Evolutionary conservation across 805 yeast genomes (phyloP), one percentile per base, ranked within the genome.

Genomic region (Candida oleophila): DNA sequence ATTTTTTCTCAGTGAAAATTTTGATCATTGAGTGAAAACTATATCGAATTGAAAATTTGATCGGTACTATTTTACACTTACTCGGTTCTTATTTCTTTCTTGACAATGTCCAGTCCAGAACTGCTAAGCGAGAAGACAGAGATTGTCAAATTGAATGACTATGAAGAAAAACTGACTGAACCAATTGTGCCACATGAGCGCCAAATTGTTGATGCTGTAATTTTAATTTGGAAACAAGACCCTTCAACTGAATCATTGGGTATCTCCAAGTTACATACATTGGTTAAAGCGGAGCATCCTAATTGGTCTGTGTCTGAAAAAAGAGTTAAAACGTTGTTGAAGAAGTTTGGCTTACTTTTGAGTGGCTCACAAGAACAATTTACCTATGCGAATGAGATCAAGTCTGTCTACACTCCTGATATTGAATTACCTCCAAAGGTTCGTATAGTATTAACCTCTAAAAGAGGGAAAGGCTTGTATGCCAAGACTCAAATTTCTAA

Each of bases 171-270:
- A 35, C 47, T 51, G 9, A 49, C 51, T 2, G 60, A 55, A n/a
- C 62, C 64, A 1, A 42, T 68, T 3, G 66, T 68, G n/a, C 89
- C 89, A 3, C 76, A 75, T 45, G 81, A 77, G 42, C 67, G 85
- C 38, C 81, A 82, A 60, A 68, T 84, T 9, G 78, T 83, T 28
- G 81, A 79, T 45, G 77, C 75, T 32, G 81, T 85, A n/a, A 76
- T 84, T 37, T 67, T 71, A 4, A 61, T 85, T 8, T 87, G 94
- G 92, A 81, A 80, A 52, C 73, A 74, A 44, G 89, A 85, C 54
- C 83, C 88, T 1, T 64, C 73, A 1, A 76, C 82, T 21, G 90
- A 85, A 57, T 66, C 76, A 9, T 59, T 83, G 18, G 83, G 86
- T 1, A 64, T 77, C 8, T 69, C 73, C 11, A 80, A 82, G 53